Percentiles rank a stretch among this genome's conserved stretches.
These are phyloP conservation scores for Lepidium campestre DNA, from an alignment of 441 rosid genomes.

Conservation along the genomic window DNA sequence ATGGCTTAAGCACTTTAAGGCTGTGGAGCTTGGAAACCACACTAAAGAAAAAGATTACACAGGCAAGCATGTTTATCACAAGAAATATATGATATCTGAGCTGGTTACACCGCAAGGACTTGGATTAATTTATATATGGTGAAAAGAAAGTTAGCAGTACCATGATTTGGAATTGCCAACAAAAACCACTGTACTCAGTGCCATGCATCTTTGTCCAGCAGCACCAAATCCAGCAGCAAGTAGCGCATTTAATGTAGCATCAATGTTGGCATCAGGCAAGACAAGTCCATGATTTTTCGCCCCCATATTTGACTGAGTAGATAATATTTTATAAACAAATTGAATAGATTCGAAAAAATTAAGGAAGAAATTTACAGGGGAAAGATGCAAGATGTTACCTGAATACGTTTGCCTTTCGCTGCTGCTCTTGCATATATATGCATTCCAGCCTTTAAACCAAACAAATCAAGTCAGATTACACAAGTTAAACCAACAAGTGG, in stretches of 20 bases:
- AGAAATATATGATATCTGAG: not conserved
- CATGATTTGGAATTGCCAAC: conserved; percentile 72
- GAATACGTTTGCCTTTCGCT: conserved; percentile 92
- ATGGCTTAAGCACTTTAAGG: not conserved
- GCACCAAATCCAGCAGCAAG: conserved; percentile 98
- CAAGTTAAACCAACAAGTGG: not conserved
- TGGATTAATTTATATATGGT: not conserved
- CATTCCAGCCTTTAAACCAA: conserved; percentile 77
- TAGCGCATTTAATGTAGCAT: conserved; percentile 76
- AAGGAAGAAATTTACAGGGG: not conserved
- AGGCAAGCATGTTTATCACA: not conserved
- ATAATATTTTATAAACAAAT: not conserved
- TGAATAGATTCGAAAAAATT: not conserved
- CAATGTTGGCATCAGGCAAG: conserved; percentile 73
- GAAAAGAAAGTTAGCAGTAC: conserved; percentile 31
- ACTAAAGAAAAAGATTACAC: not conserved
- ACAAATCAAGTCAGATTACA: not conserved
- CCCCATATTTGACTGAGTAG: conserved; percentile 85
- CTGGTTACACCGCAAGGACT: not conserved
- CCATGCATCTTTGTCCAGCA: conserved; percentile 99
- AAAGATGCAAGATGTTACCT: conserved; percentile 36
- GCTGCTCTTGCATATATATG: conserved; percentile 86
- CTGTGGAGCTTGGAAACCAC: not conserved
- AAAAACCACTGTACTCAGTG: conserved; percentile 84
- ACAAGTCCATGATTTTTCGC: conserved; percentile 93